Evolutionary conservation across 1,284 basidiomycete genomes (phyloP).

Genomic region (Wolfiporia cocos): DNA sequence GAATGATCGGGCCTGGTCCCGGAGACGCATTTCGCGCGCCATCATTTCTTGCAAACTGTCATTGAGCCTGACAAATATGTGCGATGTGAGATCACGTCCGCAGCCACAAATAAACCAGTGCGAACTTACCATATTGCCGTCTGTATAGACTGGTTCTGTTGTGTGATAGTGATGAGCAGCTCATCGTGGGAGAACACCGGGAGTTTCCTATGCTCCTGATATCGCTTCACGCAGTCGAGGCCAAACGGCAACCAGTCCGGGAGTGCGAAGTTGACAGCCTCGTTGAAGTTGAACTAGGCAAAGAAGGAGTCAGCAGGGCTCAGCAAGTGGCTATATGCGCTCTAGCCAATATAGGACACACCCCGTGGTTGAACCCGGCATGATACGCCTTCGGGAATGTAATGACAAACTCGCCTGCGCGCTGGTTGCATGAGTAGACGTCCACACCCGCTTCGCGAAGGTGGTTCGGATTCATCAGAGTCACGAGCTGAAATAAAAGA

Average conservation of each 20-base stretch:
- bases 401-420: constrained; percentile 96
- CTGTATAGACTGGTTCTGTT: constrained; percentile 89
- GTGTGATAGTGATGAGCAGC: constrained; percentile 90
- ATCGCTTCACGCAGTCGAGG: constrained; percentile 82
- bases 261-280: constrained; percentile 98
- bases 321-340: neutral
- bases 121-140: constrained; percentile 83
- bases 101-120: constrained; percentile 6
- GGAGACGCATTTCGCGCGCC: constrained; percentile 71
- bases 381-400: constrained; percentile 99
- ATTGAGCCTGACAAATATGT: constrained; percentile 61
- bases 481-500: constrained; percentile 95
- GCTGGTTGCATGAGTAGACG: constrained; percentile 92
- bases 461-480: constrained; percentile 93
- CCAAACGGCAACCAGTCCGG: constrained; percentile 93
- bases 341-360: constrained; percentile 26
- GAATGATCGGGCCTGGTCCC: constrained; percentile 51
- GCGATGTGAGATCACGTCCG: constrained; percentile 16
- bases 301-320: constrained; percentile 1
- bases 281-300: constrained; percentile 89
- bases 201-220: constrained; percentile 84
- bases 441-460: constrained; percentile 88
- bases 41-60: constrained; percentile 87
- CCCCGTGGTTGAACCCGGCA: constrained; percentile 97
- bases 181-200: constrained; percentile 99